Base-by-base conservation (phyloP, 2,329 filamentous ascomycete genomes). In the Trichophyton equinum region DNA sequence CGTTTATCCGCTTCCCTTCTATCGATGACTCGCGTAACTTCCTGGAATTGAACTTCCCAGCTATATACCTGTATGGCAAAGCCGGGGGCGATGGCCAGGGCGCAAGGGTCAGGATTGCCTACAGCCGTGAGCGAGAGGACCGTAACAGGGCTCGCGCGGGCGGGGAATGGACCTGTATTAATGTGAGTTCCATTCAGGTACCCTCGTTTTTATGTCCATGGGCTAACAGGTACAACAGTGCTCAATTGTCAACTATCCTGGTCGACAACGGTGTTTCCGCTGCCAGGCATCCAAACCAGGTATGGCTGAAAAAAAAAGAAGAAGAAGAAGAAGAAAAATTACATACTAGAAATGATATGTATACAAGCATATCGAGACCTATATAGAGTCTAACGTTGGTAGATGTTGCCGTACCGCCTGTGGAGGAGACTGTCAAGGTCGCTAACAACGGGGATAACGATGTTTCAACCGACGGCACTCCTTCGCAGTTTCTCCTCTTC, bases 401-500 rank as follows among this genome's bases (percentile, higher is more conserved):
- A 53, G 49, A 53, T 33, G 11, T 25, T 30, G 49, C 49, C 2
- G 22, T 53, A 13, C 49, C 22, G 4, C 57, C 57, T 2, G 67
- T 69, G 60, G 71, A 72, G 18, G 73, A 72, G 49, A 70, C 70
- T 8, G 73, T 73, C 59, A 78, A 74, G 53, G 74, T 77, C 40
- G 72, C 73, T 8, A 81, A 81, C 40, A 77, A 75, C 60, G 80
- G 80, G 25, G 80, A 82, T 62, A 82, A 80, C 64, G 80, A 82
- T 70, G 78, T 75, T 1, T 78, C 79, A 1, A 75, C 79, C 4
- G 78, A 82, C 59, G 77, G 75, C 22, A 85, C 80, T 0, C 82
- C 85, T 0, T 90, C 88, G 0, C 88, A 91, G 65, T 90, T 91
- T 65, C 75, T 94, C 20, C 82, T 94, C 3, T 78, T 94, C 25